phyloP scores from a whole-genome alignment of 2,329 filamentous ascomycete species.

The Didymella sp. region DNA sequence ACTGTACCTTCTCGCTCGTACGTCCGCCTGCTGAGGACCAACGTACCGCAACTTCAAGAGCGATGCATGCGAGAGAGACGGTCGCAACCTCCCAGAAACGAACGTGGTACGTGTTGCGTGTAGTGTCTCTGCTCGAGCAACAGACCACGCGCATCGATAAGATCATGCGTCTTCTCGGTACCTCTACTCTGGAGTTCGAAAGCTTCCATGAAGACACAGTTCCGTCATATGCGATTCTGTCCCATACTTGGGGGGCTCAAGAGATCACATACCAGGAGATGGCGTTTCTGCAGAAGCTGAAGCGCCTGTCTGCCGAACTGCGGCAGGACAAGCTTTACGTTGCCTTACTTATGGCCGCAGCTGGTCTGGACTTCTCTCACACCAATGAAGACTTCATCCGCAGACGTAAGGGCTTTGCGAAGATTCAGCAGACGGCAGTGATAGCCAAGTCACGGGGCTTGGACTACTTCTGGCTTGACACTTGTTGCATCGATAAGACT shows the following conservation, averaged over 20 bases:
- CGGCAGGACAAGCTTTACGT: not conserved
- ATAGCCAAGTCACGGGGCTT: not conserved
- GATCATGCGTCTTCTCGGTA: not conserved
- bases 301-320: not conserved
- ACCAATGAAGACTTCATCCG: not conserved
- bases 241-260: not conserved
- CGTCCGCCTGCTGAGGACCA: not conserved
- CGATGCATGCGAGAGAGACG: not conserved
- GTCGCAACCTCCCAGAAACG: too few relatives aligned
- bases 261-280: not conserved
- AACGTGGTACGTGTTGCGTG: too few relatives aligned
- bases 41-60: not conserved
- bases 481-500: conserved; percentile 1
- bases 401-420: not conserved
- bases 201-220: not conserved
- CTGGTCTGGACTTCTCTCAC: not conserved
- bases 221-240: not conserved
- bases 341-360: not conserved
- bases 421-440: not conserved
- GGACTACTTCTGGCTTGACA: conserved; percentile 1
- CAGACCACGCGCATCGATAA: not conserved
- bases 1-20: not conserved
- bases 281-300: not conserved
- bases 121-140: not conserved
- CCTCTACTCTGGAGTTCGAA: not conserved